Base-by-base conservation (phyloP, 805 yeast genomes). In the Torulaspora quercuum region DNA sequence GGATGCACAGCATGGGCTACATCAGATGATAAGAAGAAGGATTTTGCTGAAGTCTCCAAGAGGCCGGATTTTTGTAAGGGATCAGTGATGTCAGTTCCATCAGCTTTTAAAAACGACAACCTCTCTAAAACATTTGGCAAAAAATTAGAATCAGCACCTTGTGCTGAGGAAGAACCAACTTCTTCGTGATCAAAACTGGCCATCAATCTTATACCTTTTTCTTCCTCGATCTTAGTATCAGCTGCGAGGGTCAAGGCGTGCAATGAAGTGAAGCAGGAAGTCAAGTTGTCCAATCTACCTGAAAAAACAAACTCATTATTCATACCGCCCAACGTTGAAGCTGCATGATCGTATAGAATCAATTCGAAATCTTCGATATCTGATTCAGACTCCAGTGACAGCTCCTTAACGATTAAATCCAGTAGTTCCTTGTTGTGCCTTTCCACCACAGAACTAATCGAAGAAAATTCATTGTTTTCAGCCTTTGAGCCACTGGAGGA, bases 1-100 rank as follows among this genome's bases (percentile, higher is more conserved):
- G 98, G 98, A 61, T 90, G 96, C 24, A 90, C 82, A 20, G 95
- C 97, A 58, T 90, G 98, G 1, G 97, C 95, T 78, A 88, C 92
- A 60, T 90, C 98, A 0, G 95, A 85, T 0, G 97, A 89, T 29
- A 92, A 61, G 49, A 90, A 73, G 61, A 92, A 89, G 1, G 97
- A 87, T 57, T 80, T 81, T 6, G 89, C 72, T 64, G 79, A 70
- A 1, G 82, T 59, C 46, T 79, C 76, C 39, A 73, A 63, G 42
- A 75, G 69, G 26, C 61, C 61, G 0, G 76, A 63, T 17, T 40
- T 46, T 7, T 63, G 50, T 27, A 53, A 39, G 5, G 58, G 52
- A 2, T 48, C 51, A 8, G 51, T 37, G 4, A 58, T 46, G 21
- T 62, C 61, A 3, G 60, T 45, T 3, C 67, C 67, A 25, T 69